Evolutionary conservation across 305 asterid genomes (phyloP).

Genomic region (Ajuga reptans): DNA sequence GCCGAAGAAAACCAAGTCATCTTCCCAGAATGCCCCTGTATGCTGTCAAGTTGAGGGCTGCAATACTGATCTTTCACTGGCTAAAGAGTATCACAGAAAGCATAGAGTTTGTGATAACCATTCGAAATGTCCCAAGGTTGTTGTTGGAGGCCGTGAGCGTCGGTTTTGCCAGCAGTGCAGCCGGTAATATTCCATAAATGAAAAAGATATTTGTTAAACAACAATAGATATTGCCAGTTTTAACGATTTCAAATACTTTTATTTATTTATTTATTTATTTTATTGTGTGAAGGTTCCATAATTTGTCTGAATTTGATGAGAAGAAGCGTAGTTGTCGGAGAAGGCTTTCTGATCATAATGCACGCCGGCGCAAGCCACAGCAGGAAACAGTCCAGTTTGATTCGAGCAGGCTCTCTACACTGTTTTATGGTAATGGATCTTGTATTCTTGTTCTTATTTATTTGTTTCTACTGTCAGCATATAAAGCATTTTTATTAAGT

Average conservation of each 20-base stretch:
- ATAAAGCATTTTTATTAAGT: too few relatives aligned
- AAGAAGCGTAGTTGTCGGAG: slow-evolving; percentile 89
- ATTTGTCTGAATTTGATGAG: slow-evolving; percentile 69
- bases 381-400: slow-evolving; percentile 62
- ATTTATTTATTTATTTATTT: not conserved
- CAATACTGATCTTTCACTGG: slow-evolving; percentile 59
- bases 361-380: slow-evolving; percentile 86
- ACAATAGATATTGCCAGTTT: not conserved
- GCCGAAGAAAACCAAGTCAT: slow-evolving; percentile 40
- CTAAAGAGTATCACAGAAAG: slow-evolving; percentile 77
- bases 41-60: slow-evolving; percentile 84
- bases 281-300: slow-evolving; percentile 59
- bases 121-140: slow-evolving; percentile 60
- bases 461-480: too few relatives aligned
- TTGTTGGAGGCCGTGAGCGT: slow-evolving; percentile 54
- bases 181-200: slow-evolving; percentile 37
- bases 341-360: slow-evolving; percentile 85
- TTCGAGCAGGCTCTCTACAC: slow-evolving; percentile 42
- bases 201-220: not conserved
- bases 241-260: not conserved
- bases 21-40: slow-evolving; percentile 31
- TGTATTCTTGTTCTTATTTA: not conserved
- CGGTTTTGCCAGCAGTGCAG: slow-evolving; percentile 97
- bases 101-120: slow-evolving; percentile 74
- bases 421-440: slow-evolving; percentile 49